Base-by-base conservation (phyloP, 768 basidiomycete species). In the Scleroderma bovista region DNA sequence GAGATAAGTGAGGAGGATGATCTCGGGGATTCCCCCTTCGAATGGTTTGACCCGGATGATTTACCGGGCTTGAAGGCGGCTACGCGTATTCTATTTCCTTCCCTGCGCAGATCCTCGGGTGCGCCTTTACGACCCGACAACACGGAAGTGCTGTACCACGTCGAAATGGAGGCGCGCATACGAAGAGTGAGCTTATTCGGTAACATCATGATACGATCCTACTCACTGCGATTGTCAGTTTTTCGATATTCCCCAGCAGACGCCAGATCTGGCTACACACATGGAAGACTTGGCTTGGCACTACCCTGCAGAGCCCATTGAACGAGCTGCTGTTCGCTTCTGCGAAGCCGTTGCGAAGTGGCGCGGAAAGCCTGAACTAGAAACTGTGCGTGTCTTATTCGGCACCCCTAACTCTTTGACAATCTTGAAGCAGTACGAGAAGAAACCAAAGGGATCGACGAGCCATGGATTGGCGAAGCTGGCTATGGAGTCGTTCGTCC, bases 331-430 rank as follows among this genome's bases (percentile, higher is more conserved):
- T 0, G 73, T 89, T 6, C 72, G 87, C 44, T 93, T 88, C 60
- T 89, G 84, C 59, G 89, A 93, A 61, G 87, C 87, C 32, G 75
- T 92, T 39, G 81, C 86, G 1, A 78, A 77, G 46, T 93, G 89
- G 90, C 72, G 88, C 57, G 89, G 89, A 3, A 87, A 85, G 60
- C 89, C 89, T 33, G 90, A 92, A 57, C 75, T 93, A 8, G 86
- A 88, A 67, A 85, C 82, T 3, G 87, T 88, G 54, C 48, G 67
- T 37, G 47, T 46, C 36, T 48, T 44, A 5, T 9, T 24, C 45
- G 22, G 15, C 32, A 29, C 12, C 19, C 19, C 11, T 15, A 44
- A 19, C 24, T 46, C 47, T 53, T 31, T 52, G 46, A 57, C 58
- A 40, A 51, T 60, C 55, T 60, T 53, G 40, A 32, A 58, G 39